Conservation (phyloP, 768 basidiomycete genomes). For the Boletus tomentosulus region DNA sequence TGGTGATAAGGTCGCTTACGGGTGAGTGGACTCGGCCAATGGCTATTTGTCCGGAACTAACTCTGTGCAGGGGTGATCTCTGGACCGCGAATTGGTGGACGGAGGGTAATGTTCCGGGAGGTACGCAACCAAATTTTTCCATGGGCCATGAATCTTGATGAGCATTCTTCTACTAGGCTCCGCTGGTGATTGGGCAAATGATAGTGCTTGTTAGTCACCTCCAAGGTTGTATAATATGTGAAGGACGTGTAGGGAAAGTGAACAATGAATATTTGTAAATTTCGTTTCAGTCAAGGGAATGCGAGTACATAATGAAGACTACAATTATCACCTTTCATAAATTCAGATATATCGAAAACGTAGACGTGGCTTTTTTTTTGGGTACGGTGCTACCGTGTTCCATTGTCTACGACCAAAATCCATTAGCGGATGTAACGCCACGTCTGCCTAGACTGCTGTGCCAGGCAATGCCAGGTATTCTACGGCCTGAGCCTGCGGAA, state of each 20-base stretch:
- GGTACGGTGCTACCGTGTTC: not conserved
- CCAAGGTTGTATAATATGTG: not conserved
- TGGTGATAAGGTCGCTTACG: constrained; percentile 48
- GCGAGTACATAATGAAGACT: not conserved
- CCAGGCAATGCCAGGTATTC: not conserved
- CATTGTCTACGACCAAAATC: not conserved
- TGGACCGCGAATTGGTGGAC: constrained; percentile 64
- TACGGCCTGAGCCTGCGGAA: not conserved
- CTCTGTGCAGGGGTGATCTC: constrained; percentile 21
- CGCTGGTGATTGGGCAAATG: constrained; percentile 52
- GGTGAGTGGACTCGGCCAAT: constrained; percentile 33
- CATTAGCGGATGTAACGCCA: not conserved
- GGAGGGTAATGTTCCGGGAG: constrained; percentile 47
- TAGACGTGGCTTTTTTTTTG: not conserved
- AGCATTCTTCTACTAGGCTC: constrained; percentile 31
- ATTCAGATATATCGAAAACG: not conserved
- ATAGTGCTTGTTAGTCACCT: constrained; percentile 44
- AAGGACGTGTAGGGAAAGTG: not conserved
- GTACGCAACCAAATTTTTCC: constrained; percentile 16
- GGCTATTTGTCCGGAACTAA: constrained; percentile 2
- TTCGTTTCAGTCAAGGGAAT: not conserved
- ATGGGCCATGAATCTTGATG: not conserved
- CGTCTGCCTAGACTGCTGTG: constrained; percentile 1
- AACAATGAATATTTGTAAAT: not conserved
- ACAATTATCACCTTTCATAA: not conserved